Evolutionary conservation across 75 land plant species (phyloP), one percentile per base, ranked within the genome.

Genomic region (Cunninghamia lanceolata): DNA sequence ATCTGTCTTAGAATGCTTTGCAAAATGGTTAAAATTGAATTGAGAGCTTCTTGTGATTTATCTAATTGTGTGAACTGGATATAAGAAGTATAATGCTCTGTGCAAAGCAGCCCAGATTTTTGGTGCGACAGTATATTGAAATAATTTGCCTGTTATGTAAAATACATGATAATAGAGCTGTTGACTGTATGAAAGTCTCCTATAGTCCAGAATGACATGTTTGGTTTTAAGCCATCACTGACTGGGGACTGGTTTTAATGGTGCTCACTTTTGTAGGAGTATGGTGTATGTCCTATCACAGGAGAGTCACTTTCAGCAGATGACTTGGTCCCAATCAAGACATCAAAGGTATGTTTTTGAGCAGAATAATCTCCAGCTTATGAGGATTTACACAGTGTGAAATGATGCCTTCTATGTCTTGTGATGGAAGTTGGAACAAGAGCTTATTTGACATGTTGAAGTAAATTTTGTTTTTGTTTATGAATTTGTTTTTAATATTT

Each of bases 241-340:
- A 80, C 13, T 10, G 32, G 45, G 50, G 45, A 47, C 28, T 80
- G 82, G 3, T 80, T 40, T 45, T 47, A 45, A 45, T 40, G 79
- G 42, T 25, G 15, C 3, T 74, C 34, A 39, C 30, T 28, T 42
- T 87, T 83, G 15, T 83, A 98, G 99, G 99, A 95, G 43, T 89
- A 90, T 94, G 99, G 99, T n/a, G 93, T 93, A 86, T 96, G 97
- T 77, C 99, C 99, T 2, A 91, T 98, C 36, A 98, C 99, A 9
- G 93, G 93, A 53, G 99, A 98, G 85, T 82, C 92, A 45, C 93
- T 97, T 63, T 88, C 96, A 10, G 46, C 84, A 70, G 99, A 98
- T 73, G 99, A 98, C 52, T 90, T 98, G 84, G 81, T 98, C 70
- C 91, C 99, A 28, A 86, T 98, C 43, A 97, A 97, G 83, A 93